Conservation (phyloP, 441 rosid species). For the Arabidopsis lyrata region DNA sequence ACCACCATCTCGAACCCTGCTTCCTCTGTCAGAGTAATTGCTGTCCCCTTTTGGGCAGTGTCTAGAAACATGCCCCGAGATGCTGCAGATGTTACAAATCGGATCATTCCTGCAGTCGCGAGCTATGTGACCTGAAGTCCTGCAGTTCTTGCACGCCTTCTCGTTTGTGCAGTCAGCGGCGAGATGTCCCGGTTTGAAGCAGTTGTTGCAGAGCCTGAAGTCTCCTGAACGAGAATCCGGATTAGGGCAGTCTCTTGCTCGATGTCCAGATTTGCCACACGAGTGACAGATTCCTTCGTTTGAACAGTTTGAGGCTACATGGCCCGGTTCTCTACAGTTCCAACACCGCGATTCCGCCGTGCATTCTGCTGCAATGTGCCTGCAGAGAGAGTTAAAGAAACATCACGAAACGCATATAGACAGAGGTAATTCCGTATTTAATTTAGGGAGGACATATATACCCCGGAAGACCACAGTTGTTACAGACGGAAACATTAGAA, state of each 20-base stretch:
- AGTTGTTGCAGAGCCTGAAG: constrained; percentile 52
- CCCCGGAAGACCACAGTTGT: constrained; percentile 98
- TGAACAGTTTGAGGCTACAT: constrained; percentile 46
- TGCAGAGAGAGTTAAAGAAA: background rate
- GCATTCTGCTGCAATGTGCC: constrained; percentile 56
- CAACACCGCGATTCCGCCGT: constrained; percentile 51
- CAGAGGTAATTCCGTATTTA: background rate
- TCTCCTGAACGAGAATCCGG: constrained; percentile 43
- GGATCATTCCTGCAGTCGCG: constrained; percentile 50
- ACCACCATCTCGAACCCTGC: constrained; percentile 39
- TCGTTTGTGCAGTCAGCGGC: constrained; percentile 49
- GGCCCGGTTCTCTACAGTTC: constrained; percentile 55
- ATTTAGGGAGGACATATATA: constrained; percentile 35
- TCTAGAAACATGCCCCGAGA: constrained; percentile 47
- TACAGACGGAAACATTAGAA: constrained; percentile 92
- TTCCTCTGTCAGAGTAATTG: constrained; percentile 37
- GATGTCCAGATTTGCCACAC: constrained; percentile 51
- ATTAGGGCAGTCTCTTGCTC: constrained; percentile 49
- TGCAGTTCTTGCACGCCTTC: constrained; percentile 53
- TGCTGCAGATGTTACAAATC: constrained; percentile 50
- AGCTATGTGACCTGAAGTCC: constrained; percentile 46
- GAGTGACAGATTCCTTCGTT: constrained; percentile 52
- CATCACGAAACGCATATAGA: background rate
- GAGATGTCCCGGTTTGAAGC: constrained; percentile 50
- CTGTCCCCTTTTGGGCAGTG: constrained; percentile 46